phyloP scores from a whole-genome alignment of 768 basidiomycete genomes.

The Rhizopogon rudus region DNA sequence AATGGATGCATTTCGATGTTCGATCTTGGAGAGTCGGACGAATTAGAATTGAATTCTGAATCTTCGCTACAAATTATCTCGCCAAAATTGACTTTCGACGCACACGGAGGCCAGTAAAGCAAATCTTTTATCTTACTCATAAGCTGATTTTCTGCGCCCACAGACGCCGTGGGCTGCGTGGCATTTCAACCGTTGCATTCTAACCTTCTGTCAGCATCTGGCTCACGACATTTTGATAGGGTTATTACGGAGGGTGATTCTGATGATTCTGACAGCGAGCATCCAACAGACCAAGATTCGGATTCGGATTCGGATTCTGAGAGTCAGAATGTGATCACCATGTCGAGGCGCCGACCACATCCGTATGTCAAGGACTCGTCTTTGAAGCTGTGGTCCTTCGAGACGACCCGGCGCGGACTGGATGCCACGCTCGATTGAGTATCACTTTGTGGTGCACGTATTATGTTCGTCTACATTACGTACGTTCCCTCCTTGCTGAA shows the following conservation, averaged over 20 bases:
- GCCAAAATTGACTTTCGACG: slow-evolving; percentile 38
- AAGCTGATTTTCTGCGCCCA: not conserved
- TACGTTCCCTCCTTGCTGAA: not conserved
- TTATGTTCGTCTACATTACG: not conserved
- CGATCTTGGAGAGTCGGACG: slow-evolving; percentile 31
- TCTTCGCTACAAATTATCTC: slow-evolving; percentile 7
- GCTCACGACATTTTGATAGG: slow-evolving; percentile 66
- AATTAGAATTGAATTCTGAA: not conserved
- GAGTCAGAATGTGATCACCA: not conserved
- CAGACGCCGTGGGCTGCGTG: slow-evolving; percentile 73
- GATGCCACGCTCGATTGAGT: not conserved
- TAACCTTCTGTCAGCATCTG: slow-evolving; percentile 59
- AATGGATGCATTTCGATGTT: slow-evolving; percentile 57
- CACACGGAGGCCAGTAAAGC: slow-evolving; percentile 50
- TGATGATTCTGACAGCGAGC: not conserved
- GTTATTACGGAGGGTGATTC: not conserved
- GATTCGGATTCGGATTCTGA: slow-evolving; percentile 17
- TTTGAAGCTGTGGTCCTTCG: slow-evolving; percentile 21
- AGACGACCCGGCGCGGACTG: not conserved
- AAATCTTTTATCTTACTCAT: not conserved
- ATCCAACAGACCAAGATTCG: slow-evolving; percentile 10
- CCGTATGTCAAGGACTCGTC: slow-evolving; percentile 22
- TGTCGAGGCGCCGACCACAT: slow-evolving; percentile 8
- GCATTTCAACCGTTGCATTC: slow-evolving; percentile 66
- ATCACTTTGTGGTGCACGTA: not conserved